Evolutionary conservation across 805 yeast genomes (phyloP).

Genomic region (Sugiyamaella chiloensis): DNA sequence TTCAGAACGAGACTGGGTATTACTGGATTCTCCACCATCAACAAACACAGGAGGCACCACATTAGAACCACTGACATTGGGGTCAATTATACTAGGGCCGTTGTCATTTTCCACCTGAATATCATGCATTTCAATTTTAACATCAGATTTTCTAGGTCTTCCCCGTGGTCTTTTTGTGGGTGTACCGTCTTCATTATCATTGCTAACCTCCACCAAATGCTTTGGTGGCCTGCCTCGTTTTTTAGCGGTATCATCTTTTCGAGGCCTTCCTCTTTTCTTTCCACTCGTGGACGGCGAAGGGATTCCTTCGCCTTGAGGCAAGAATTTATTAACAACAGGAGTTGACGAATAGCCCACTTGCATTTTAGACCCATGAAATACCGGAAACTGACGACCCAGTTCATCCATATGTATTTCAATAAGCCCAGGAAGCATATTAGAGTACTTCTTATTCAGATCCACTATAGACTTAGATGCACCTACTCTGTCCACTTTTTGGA

Average conservation of each 20-base stretch:
- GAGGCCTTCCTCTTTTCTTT: too few species aligned
- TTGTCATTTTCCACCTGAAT: too few species aligned
- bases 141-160: conserved; percentile 21
- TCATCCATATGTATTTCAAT: conserved; percentile 13
- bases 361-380: conserved; percentile 33
- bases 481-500: conserved; percentile 18
- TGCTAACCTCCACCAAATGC: background rate
- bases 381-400: conserved; percentile 18
- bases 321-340: too few species aligned
- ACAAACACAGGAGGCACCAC: too few species aligned
- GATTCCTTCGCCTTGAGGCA: too few species aligned
- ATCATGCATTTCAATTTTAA: too few species aligned
- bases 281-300: conserved; percentile 9
- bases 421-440: conserved; percentile 17
- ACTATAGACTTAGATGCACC: conserved; percentile 6
- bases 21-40: too few species aligned
- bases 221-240: conserved; percentile 15
- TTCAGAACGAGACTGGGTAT: too few species aligned
- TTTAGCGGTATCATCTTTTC: too few species aligned
- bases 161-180: conserved; percentile 19
- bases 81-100: too few species aligned
- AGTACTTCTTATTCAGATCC: conserved; percentile 11
- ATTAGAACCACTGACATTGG: too few species aligned
- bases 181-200: background rate
- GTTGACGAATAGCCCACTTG: too few species aligned